A percentile compares a stretch with the other conserved stretches of the same genome.
Evolutionary conservation across 192 early-diverging fungal species (phyloP).

Genomic region (Lobosporangium transversale): DNA sequence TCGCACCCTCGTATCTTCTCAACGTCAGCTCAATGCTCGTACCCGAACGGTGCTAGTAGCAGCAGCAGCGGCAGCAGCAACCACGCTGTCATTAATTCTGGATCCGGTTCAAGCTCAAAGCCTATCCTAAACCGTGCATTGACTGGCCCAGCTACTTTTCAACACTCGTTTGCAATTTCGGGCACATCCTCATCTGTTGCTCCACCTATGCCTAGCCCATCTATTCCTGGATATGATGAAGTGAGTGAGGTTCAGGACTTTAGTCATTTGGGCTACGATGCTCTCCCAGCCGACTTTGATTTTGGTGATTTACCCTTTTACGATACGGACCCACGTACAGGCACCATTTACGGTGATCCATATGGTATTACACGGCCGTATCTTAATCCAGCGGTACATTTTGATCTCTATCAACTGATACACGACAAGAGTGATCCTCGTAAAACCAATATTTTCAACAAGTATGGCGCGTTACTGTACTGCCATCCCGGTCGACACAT

Average conservation of each 20-base stretch:
- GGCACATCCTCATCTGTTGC: conserved; percentile 13
- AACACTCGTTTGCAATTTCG: neutral
- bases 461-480: conserved; percentile 25
- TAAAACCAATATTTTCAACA: conserved; percentile 39
- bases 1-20: conserved; percentile 8
- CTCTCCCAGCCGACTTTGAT: conserved; percentile 44
- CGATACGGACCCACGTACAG: conserved; percentile 39
- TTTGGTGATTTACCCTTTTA: conserved; percentile 47
- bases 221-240: neutral
- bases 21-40: neutral
- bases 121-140: conserved; percentile 25
- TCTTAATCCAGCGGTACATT: conserved; percentile 17
- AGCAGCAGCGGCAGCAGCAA: neutral
- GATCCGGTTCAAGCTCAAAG: conserved; percentile 28
- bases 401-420: conserved; percentile 29
- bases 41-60: neutral
- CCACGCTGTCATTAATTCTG: conserved; percentile 9
- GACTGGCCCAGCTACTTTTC: conserved; percentile 27
- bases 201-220: conserved; percentile 12
- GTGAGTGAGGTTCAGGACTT: conserved; percentile 8
- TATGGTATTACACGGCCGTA: conserved; percentile 30
- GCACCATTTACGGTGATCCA: conserved; percentile 45
- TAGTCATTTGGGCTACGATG: conserved; percentile 25
- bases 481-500: conserved; percentile 52
- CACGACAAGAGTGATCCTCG: conserved; percentile 32